Base-by-base conservation (phyloP, 2,329 filamentous ascomycete species). In the Pseudogymnoascus sp. region DNA sequence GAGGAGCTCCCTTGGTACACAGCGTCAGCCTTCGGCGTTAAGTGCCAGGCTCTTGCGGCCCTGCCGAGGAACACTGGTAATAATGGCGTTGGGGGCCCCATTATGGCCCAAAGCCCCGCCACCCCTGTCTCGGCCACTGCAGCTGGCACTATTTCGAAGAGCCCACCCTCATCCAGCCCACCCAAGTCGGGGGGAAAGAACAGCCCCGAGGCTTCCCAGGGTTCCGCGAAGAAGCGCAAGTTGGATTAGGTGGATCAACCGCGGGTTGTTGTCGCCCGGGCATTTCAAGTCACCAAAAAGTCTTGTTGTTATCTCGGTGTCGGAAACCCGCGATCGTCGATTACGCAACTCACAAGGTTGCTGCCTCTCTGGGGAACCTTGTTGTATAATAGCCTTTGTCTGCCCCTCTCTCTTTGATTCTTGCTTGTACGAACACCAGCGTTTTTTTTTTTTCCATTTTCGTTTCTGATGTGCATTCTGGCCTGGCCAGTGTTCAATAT, bases 1-100 rank as follows among this genome's bases (percentile, higher is more conserved):
- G 75, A 76, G 29, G 86, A 88, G 71, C 77, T 86, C 65, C 84
- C 84, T 5, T 88, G 85, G 85, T 13, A 18, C 31, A 37, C 18
- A 12, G 48, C 21, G 4, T 36, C n/a, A 15, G 25, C 40, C 31
- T 21, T 36, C 15, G 60, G 39, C 12, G n/a, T 27, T 18, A 36
- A 31, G n/a, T n/a, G 8, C 42, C 25, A 15, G 21, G 27, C 5
- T 3, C 29, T 27, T 55, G n/a, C 7, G n/a, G n/a, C 9, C 3
- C 13, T 4, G 13, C 13, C 13, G 12, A 55, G 13, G 9, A 55
- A 13, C 5, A 8, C n/a, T 9, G 48, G 7, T n/a, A 33, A 33
- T 4, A 5, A 4, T 6, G 5, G 15, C 27, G 27, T 18, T 2
- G 15, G 9, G 2, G 15, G 15, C 9, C 27, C 21, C 29, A 18